Conservation (phyloP, 352 stramenopile species). For the Phytophthora pluvialis region DNA sequence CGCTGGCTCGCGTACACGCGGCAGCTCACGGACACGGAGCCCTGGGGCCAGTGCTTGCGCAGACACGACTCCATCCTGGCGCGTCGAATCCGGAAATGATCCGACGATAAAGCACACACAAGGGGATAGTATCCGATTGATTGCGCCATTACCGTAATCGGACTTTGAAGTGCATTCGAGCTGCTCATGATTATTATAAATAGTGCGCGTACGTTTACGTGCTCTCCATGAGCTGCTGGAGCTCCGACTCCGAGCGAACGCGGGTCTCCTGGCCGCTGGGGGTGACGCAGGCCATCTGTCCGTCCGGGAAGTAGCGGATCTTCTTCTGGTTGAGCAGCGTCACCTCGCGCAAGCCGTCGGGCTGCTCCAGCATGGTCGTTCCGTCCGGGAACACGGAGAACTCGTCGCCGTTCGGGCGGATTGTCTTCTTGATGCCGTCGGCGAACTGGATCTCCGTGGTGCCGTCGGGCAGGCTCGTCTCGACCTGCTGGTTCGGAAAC, state of each 20-base stretch:
- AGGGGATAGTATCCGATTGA: conserved; percentile 2
- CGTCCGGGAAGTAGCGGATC: conserved; percentile 80
- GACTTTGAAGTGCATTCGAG: not conserved
- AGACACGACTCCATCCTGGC: conserved; percentile 33
- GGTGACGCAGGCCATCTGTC: conserved; percentile 65
- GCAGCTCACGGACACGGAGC: conserved; percentile 38
- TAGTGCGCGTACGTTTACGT: conserved; percentile 20
- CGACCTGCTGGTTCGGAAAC: conserved; percentile 95
- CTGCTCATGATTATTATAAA: conserved; percentile 14
- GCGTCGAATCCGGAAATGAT: conserved; percentile 3
- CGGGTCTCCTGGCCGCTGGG: conserved; percentile 54
- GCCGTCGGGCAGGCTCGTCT: conserved; percentile 93
- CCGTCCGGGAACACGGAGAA: conserved; percentile 85
- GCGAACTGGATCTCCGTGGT: conserved; percentile 95
- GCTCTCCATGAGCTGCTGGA: conserved; percentile 62
- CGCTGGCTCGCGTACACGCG: conserved; percentile 34
- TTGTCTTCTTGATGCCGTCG: conserved; percentile 93
- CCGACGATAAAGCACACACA: conserved; percentile 1
- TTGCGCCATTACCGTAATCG: conserved; percentile 2
- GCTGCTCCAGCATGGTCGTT: conserved; percentile 81
- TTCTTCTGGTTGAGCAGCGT: conserved; percentile 74
- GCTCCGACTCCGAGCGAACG: conserved; percentile 69
- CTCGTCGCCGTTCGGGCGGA: conserved; percentile 76
- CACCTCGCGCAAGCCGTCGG: conserved; percentile 77
- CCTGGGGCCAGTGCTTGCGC: conserved; percentile 33